Base-by-base conservation (phyloP, 305 asterid genomes). In the Fraxinus xanthoxyloides region DNA sequence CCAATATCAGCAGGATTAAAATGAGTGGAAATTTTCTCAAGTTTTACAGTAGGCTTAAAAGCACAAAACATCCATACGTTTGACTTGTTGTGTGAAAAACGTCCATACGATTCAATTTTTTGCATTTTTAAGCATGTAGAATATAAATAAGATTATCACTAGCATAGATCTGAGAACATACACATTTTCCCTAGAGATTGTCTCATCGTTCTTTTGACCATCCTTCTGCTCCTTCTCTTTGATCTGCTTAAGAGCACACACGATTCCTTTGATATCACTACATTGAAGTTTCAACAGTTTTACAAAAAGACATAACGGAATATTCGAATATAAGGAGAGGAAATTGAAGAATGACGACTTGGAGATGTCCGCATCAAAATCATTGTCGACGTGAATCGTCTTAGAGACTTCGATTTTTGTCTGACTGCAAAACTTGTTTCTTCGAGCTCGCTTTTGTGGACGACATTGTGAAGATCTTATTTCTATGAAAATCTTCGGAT, bases 221-320 rank as follows among this genome's bases (percentile, higher is more conserved):
- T 93, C 98, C 83, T 90, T 92, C 23, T 92, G 92, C 80, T 92
- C 94, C 93, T 90, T 96, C 93, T 90, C 95, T 83, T 89, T 92
- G 89, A 94, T 91, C 86, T 89, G 97, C 92, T 90, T 90, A 84
- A 96, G 93, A 81, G 99, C 99, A 81, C 89, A 87, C 97, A 96
- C 83, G 40, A 94, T 87, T 40, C 97, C 98, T 89, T 90, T 91
- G 75, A 96, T 83, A 82, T 96, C 98, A 83, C 98, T 94, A 87
- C 92, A 85, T 82, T 80, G 79, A 48, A 15, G 76, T 59, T 19
- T 46, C 82, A 79, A 83, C 80, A 79, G 79, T 43, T 32, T 74
- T 0, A 63, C 17, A 17, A 35, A 65, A 28, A 23, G 0, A 15
- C 7, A 12, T 3, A 4, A n/a, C 13, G 30, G 28, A 13, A 23